Conservation (phyloP, 2,329 filamentous ascomycete genomes). For the Cordyceps fumosorosea region DNA sequence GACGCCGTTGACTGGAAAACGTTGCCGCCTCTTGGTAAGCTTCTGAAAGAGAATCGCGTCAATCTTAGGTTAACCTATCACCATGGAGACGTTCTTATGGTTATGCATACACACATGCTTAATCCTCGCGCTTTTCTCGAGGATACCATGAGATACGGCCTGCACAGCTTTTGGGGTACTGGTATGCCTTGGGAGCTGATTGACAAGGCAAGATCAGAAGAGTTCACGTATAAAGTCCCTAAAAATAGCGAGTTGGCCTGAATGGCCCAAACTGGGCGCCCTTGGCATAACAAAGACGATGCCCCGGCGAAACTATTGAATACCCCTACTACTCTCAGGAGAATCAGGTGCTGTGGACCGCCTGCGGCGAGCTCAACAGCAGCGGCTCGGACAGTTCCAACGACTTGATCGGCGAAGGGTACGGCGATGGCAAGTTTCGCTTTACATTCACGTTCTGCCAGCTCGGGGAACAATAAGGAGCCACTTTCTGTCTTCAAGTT, state of each 20-base stretch:
- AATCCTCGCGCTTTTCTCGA: conserved; percentile 70
- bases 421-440: conserved; percentile 51
- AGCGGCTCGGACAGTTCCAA: conserved; percentile 33
- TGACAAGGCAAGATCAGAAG: conserved; percentile 49
- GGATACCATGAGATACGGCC: conserved; percentile 57
- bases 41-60: background rate
- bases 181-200: conserved; percentile 61
- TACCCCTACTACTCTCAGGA: conserved; percentile 48
- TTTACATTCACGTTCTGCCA: conserved; percentile 45
- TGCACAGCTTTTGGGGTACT: conserved; percentile 50
- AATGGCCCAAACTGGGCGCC: conserved; percentile 37
- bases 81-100: conserved; percentile 62
- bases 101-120: conserved; percentile 74
- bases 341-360: conserved; percentile 54
- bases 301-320: conserved; percentile 36
- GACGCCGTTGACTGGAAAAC: conserved; percentile 25
- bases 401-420: conserved; percentile 45
- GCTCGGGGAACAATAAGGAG: conserved; percentile 45
- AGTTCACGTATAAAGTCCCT: conserved; percentile 50
- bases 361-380: conserved; percentile 31
- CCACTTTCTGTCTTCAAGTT: conserved; percentile 56
- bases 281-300: conserved; percentile 57
- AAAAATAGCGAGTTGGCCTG: conserved; percentile 41
- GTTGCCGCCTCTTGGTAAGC: conserved; percentile 54
- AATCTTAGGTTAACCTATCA: background rate